phyloP scores from a whole-genome alignment of 73 alveolate genomes.

The Paramecium bursaria region DNA sequence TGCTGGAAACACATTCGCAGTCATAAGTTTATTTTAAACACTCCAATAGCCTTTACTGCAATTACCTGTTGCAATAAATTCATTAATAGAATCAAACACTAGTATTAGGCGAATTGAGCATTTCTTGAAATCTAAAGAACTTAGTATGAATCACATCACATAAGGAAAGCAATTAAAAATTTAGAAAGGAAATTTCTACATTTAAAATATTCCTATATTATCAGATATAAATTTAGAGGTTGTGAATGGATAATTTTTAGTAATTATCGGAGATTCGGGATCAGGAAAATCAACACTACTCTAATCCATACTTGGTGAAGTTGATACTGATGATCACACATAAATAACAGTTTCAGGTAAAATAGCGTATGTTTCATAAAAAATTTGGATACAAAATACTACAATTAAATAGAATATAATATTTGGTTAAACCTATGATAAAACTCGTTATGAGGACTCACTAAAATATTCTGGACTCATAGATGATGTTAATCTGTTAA shows the following conservation, averaged over 20 bases:
- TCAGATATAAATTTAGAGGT: slow-evolving; percentile 64
- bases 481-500: slow-evolving; percentile 87
- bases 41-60: slow-evolving; percentile 80
- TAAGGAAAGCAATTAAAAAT: background rate
- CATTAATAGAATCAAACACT: slow-evolving; percentile 74
- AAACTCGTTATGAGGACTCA: slow-evolving; percentile 79
- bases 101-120: slow-evolving; percentile 76
- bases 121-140: background rate
- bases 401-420: slow-evolving; percentile 92
- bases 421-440: slow-evolving; percentile 83
- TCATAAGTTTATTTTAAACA: slow-evolving; percentile 75
- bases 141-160: background rate
- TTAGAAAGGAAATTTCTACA: too few relatives aligned
- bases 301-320: slow-evolving; percentile 74
- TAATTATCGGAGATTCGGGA: slow-evolving; percentile 80
- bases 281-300: slow-evolving; percentile 77
- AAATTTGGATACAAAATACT: slow-evolving; percentile 92
- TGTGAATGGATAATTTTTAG: slow-evolving; percentile 71
- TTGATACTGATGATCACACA: slow-evolving; percentile 59
- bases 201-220: too few relatives aligned
- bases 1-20: slow-evolving; percentile 76
- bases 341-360: slow-evolving; percentile 44
- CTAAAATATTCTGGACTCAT: slow-evolving; percentile 79
- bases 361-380: slow-evolving; percentile 87
- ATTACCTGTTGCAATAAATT: slow-evolving; percentile 85